These are phyloP conservation scores for Schizonepeta tenuifolia DNA, from an alignment of 257 asterid species.

Conservation along the genomic window DNA sequence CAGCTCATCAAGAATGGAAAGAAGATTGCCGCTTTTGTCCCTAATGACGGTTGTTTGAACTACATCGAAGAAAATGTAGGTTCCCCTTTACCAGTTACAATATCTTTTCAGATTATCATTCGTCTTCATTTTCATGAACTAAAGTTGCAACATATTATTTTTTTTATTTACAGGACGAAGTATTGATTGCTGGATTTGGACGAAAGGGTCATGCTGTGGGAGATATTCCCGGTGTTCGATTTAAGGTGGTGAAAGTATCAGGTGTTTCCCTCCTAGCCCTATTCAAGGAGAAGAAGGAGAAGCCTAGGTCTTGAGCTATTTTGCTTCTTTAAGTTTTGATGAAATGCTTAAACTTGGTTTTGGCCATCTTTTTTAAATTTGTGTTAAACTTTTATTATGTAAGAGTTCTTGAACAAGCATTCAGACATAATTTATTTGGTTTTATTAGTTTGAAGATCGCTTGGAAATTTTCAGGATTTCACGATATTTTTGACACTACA, in stretches of 20 bases:
- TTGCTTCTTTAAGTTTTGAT: constrained; percentile 32
- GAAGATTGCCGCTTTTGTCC: constrained; percentile 67
- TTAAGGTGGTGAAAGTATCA: constrained; percentile 67
- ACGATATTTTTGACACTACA: neutral
- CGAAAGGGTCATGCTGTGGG: constrained; percentile 70
- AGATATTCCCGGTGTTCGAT: constrained; percentile 70
- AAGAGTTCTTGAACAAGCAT: constrained; percentile 7
- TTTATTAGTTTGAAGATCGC: constrained; percentile 16
- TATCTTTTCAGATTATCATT: neutral
- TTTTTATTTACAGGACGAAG: constrained; percentile 50
- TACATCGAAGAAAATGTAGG: constrained; percentile 63
- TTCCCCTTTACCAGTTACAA: neutral
- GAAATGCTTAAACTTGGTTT: constrained; percentile 14
- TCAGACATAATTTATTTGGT: neutral
- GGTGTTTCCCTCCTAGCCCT: constrained; percentile 67
- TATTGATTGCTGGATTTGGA: constrained; percentile 67
- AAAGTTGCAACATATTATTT: neutral
- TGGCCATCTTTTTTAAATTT: neutral
- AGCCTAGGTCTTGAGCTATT: constrained; percentile 52
- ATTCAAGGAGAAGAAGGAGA: constrained; percentile 65
- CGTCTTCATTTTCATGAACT: neutral
- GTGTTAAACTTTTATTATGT: constrained; percentile 6
- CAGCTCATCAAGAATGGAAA: constrained; percentile 69
- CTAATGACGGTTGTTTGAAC: constrained; percentile 67
- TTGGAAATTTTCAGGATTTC: neutral